Base-by-base conservation (phyloP, 345 rosid genomes). In the Eutrema heterophyllum region DNA sequence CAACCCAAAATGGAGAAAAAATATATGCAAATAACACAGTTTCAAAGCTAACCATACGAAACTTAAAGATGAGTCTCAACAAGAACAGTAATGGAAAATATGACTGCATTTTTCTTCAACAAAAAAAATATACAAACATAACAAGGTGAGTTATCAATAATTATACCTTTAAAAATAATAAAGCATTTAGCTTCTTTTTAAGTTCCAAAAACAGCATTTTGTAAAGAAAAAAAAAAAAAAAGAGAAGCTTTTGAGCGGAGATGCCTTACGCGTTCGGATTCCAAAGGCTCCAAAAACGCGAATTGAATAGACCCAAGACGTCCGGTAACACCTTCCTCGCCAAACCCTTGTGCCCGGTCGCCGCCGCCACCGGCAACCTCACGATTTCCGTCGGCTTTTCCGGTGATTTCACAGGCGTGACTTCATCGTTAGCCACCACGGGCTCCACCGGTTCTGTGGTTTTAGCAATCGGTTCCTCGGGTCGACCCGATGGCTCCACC, bases 301-400 rank as follows among this genome's bases (percentile, higher is more conserved):
- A 91, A 70, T 86, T 87, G 14, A 93, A 77, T 50, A 90, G 58
- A 27, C 93, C 91, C 44, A 91, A 46, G 79, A 93, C 87, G 86
- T 93, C 97, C 94, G 98, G 96, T 24, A 93, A 81, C 73, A 93
- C 88, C 74, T 93, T 93, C 80, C 98, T 85, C 6, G 83, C 97
- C 82, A 93, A 63, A 39, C 97, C 90, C 84, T 83, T 87, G 78
- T 81, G 86, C 36, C 62, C 69, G 13, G 40, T 16, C 63, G 14
- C 39, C 38, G 24, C 60, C 39, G 21, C 44, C 45, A 11, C 45
- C 44, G 64, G 45, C 12, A 38, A 18, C 29, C 45, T 72, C 59
- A 16, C 33, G 3, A 41, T 27, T 10, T 32, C 61, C 33, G 9
- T 16, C 46, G 58, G 6, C 18, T 14, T 71, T 7, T 71, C 60